Evolutionary conservation across 805 yeast genomes (phyloP), one percentile per base, ranked within the genome.

Genomic region (Nakazawaea laoshanensis): DNA sequence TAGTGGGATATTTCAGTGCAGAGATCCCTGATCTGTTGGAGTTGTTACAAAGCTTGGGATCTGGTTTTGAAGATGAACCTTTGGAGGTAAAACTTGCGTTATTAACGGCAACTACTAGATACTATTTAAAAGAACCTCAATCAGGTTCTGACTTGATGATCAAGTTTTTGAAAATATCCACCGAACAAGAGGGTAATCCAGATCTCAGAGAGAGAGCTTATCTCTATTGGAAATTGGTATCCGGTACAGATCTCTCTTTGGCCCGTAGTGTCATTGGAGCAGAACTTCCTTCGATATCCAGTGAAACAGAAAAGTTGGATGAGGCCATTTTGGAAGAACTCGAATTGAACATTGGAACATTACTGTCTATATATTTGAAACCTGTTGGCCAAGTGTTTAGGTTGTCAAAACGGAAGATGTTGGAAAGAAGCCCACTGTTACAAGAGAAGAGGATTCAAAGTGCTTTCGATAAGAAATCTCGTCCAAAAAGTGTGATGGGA

Each of bases 181-280:
- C 94, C 0, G 92, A 85, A 43, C 81, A 76, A 9, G 60, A 66
- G 2, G 77, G 77, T 40, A 78, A 85, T 44, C 95, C 96, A 0
- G 97, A 89, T 55, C 55, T 87, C 8, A 66, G 96, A 40, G 94
- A 85, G 42, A 59, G 95, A 24, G 96, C 89, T 0, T 79, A 64
- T 47, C 75, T 85, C 57, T 88, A 89, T 57, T 81, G 94, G 92
- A 65, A 95, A 37, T 55, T 88, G 19, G 55, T 88, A 5, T 73
- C 92, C 1, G 40, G 65, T 23, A 58, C 50, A 5, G 55, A 51
- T 25, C 55, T 57, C 5, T 61, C 62, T 13, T 57, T 63, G 3
- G 60, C 74, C 3, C 53, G 58, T 32, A 65, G 63, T 15, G 65
- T 88, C n/a, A 65, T 87, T 9, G 64, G 75, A 42, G 73, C 75